Percentiles rank a stretch among this genome's conserved stretches.
phyloP scores from a whole-genome alignment of 2,329 filamentous ascomycete genomes.

The Knoxdaviesia proteae region DNA sequence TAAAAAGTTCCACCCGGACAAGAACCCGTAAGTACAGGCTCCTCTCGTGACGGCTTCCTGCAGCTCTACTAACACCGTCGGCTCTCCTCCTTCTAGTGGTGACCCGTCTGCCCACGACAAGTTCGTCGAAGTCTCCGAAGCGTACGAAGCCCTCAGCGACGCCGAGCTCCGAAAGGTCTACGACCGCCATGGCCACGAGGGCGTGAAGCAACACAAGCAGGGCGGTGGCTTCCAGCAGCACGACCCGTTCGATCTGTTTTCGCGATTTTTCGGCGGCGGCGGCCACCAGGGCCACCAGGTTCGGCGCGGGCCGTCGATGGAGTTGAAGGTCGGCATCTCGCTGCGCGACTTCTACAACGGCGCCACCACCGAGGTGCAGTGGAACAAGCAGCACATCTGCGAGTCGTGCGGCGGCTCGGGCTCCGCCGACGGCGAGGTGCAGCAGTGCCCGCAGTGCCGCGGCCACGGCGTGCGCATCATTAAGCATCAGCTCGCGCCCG shows the following conservation, averaged over 20 bases:
- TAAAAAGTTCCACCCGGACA: slow-evolving; percentile 94
- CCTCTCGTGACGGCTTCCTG: neutral
- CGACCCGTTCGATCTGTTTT: slow-evolving; percentile 93
- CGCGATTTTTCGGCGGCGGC: slow-evolving; percentile 82
- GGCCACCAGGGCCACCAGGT: slow-evolving; percentile 67
- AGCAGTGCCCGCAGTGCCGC: slow-evolving; percentile 55
- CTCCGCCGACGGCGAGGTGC: slow-evolving; percentile 61
- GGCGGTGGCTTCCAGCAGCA: slow-evolving; percentile 44
- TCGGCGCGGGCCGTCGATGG: slow-evolving; percentile 70
- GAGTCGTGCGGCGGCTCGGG: slow-evolving; percentile 77
- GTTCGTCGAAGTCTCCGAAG: slow-evolving; percentile 85
- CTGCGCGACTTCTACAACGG: slow-evolving; percentile 89
- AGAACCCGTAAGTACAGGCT: slow-evolving; percentile 58
- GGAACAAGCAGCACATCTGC: slow-evolving; percentile 92
- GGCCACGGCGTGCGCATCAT: slow-evolving; percentile 72
- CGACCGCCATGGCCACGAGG: slow-evolving; percentile 85
- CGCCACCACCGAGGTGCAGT: slow-evolving; percentile 62
- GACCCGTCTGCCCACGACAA: slow-evolving; percentile 67
- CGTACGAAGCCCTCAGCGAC: slow-evolving; percentile 79
- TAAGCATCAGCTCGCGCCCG: slow-evolving; percentile 83
- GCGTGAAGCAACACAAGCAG: slow-evolving; percentile 63
- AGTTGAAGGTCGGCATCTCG: slow-evolving; percentile 60
- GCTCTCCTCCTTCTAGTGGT: slow-evolving; percentile 26
- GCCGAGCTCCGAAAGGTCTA: slow-evolving; percentile 69
- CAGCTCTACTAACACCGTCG: neutral